Evolutionary conservation across 2,329 filamentous ascomycete species (phyloP), one percentile per base, ranked within the genome.

Genomic region (Xylaria sp.): DNA sequence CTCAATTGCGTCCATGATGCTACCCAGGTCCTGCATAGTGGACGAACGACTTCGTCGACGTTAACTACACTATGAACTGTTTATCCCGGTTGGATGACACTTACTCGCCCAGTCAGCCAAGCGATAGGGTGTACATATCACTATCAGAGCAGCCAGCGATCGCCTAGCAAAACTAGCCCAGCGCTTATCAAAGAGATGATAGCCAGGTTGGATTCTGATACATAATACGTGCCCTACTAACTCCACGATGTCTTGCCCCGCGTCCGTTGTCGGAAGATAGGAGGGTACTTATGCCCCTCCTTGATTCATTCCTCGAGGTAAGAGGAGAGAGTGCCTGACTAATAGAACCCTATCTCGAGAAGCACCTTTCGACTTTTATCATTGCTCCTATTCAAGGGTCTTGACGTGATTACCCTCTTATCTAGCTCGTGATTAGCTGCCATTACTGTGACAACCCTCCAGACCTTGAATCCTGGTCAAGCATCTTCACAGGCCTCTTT

Each of bases 251-350:
- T 55, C 28, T 20, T 52, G 63, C 55, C 66, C 67, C 70, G 23
- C 61, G 64, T 50, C 71, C 71, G 71, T 72, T 73, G 65, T 73
- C 71, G 71, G 71, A 70, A 71, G 34, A 37, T 37, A 37, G 34
- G 34, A 37, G 66, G n/a, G 50, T 46, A 58, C n/a, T 54, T 54
- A 7, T 55, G 62, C 65, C 68, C 70, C 68, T 70, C 70, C 67
- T 51, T 54, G 41, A 37, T 37, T 37, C 32, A 25, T 20, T 18
- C 44, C 57, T 56, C 52, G n/a, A 52, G 28, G 28, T 28, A 28
- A 18, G 55, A 25, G 1, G 20, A 39, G 59, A 20, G 39, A 50
- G 56, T 32, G 39, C n/a, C 25, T 51, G 51, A 46, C 37, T 55
- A 37, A 2, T 10, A 20, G 13, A 15, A 12, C n/a, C 55, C 63